A percentile compares a stretch with the other conserved stretches of the same genome.
phyloP scores from a whole-genome alignment of 2,329 filamentous ascomycete species.

The Penicillium sp. region DNA sequence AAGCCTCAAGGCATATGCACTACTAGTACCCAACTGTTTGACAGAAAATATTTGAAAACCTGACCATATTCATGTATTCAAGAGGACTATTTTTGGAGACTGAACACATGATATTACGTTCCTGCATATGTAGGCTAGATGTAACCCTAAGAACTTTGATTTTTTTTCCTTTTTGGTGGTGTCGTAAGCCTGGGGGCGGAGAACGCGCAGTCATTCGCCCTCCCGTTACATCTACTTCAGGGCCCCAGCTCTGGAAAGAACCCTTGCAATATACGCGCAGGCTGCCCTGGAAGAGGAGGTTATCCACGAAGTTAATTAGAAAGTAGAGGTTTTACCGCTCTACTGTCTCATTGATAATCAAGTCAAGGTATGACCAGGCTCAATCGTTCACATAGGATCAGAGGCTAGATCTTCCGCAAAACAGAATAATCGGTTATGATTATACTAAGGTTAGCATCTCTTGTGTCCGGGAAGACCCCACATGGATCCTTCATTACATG shows the following conservation, averaged over 20 bases:
- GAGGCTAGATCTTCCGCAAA: neutral
- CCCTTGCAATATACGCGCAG: neutral
- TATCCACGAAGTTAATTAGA: neutral
- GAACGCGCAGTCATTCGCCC: neutral
- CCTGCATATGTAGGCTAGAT: constrained; percentile 5
- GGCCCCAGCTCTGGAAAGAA: neutral
- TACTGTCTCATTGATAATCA: neutral
- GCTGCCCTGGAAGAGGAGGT: neutral
- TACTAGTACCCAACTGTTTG: no score
- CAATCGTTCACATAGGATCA: neutral
- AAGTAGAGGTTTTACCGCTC: neutral
- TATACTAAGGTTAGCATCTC: neutral
- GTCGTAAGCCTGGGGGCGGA: neutral
- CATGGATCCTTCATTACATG: neutral
- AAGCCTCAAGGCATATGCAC: no score
- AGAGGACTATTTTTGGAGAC: no score
- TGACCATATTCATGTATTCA: no score
- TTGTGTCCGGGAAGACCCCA: neutral
- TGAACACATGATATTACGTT: no score
- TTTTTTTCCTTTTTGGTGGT: neutral
- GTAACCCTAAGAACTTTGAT: neutral
- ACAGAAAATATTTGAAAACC: no score
- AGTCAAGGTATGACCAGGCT: neutral
- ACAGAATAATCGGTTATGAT: neutral
- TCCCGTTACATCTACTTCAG: neutral